Evolutionary conservation across 768 basidiomycete genomes (phyloP).

Genomic region (Exidia glandulosa): DNA sequence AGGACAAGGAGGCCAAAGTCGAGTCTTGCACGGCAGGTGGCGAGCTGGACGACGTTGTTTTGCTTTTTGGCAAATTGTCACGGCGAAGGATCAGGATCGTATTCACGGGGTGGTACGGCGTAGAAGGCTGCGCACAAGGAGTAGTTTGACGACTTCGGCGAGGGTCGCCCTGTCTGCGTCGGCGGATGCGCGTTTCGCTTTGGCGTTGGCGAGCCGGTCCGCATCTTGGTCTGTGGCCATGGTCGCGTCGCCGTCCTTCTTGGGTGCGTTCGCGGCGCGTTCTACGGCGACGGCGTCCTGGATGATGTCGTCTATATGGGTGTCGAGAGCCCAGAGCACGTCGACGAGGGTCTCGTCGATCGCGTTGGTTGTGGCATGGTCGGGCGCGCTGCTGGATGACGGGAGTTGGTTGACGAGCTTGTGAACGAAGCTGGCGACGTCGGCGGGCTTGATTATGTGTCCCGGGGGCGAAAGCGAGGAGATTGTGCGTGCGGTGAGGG

Average conservation of each 20-base stretch:
- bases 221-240: constrained; percentile 14
- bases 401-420: constrained; percentile 5
- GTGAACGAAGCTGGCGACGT: constrained; percentile 1
- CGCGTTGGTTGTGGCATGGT: neutral
- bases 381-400: constrained; percentile 3
- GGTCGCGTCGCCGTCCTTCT: constrained; percentile 17
- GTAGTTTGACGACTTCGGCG: constrained; percentile 42
- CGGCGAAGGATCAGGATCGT: neutral
- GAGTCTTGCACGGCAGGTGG: constrained; percentile 62
- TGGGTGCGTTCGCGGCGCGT: constrained; percentile 6
- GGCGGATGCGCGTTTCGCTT: constrained; percentile 34
- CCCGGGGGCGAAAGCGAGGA: neutral
- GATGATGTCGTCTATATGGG: constrained; percentile 60
- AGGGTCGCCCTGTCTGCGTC: constrained; percentile 58
- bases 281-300: constrained; percentile 35
- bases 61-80: constrained; percentile 29
- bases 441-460: neutral
- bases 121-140: constrained; percentile 38
- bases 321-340: constrained; percentile 71
- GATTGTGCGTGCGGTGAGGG: neutral
- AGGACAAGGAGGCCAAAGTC: constrained; percentile 53
- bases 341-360: constrained; percentile 63
- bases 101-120: neutral
- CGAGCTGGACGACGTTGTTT: constrained; percentile 42
- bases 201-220: neutral